Percentiles rank a stretch among this genome's conserved stretches.
phyloP scores from a whole-genome alignment of 305 asterid species.

The Stenogyne calaminthoides region DNA sequence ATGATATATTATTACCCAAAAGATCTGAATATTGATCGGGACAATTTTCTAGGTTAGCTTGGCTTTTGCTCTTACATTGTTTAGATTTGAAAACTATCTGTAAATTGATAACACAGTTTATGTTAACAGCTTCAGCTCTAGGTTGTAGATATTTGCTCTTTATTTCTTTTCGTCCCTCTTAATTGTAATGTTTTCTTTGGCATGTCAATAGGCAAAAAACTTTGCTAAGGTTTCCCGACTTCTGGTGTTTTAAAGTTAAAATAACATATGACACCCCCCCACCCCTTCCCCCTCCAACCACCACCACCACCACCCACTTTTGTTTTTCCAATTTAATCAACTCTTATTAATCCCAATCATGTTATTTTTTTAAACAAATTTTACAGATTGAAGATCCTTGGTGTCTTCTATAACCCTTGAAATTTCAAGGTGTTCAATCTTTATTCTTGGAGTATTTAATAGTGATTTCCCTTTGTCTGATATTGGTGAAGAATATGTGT shows the following conservation, averaged over 20 bases:
- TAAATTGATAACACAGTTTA: neutral
- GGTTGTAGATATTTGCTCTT: slow-evolving; percentile 3
- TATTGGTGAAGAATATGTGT: slow-evolving; percentile 24
- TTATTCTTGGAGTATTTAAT: slow-evolving; percentile 20
- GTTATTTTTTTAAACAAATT: slow-evolving; percentile 7
- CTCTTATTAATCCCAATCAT: slow-evolving; percentile 10
- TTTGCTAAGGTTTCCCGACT: slow-evolving; percentile 8
- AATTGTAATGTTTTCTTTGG: slow-evolving; percentile 4
- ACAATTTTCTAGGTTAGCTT: slow-evolving; percentile 22
- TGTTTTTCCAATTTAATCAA: slow-evolving; percentile 7
- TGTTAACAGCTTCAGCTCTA: slow-evolving; percentile 10
- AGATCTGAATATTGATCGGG: slow-evolving; percentile 18
- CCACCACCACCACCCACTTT: too few relatives aligned
- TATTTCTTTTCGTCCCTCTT: neutral
- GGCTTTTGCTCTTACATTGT: slow-evolving; percentile 16
- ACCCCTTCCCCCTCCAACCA: too few relatives aligned
- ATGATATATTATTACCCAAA: slow-evolving; percentile 18
- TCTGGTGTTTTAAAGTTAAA: slow-evolving; percentile 17
- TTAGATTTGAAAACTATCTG: slow-evolving; percentile 3
- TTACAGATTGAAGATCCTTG: slow-evolving; percentile 20
- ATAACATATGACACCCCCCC: neutral
- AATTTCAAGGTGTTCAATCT: slow-evolving; percentile 14
- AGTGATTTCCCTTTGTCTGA: slow-evolving; percentile 26
- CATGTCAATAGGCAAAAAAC: slow-evolving; percentile 10
- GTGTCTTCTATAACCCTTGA: slow-evolving; percentile 25